Percentiles rank a stretch among this genome's conserved stretches.
Evolutionary conservation across 1,284 basidiomycete species (phyloP).

Genomic region (Tylopilus orsonianus): DNA sequence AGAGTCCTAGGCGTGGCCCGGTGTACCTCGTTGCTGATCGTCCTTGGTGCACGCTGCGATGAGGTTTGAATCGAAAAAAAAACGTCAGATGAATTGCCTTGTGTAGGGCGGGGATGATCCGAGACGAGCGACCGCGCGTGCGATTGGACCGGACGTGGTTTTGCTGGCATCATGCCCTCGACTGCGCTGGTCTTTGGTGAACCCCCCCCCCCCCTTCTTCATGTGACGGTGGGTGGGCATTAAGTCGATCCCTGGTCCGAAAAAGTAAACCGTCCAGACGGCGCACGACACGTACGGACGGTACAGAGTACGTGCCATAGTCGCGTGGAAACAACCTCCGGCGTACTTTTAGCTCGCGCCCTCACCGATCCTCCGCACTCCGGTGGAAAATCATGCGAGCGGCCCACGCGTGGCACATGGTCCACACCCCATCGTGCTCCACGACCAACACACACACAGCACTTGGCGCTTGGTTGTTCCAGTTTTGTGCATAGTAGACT

Average conservation of each 20-base stretch:
- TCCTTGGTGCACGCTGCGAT: neutral
- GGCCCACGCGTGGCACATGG: no score
- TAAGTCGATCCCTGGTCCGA: neutral
- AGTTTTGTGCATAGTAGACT: neutral
- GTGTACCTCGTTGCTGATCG: slow-evolving; percentile 4
- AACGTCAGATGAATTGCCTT: slow-evolving; percentile 6
- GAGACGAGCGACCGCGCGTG: neutral
- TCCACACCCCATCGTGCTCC: neutral
- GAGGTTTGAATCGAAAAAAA: neutral
- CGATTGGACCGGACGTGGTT: slow-evolving; percentile 1
- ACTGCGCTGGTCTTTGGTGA: no score
- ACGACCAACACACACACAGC: neutral
- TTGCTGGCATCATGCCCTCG: no score
- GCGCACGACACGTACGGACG: neutral
- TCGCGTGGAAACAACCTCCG: neutral
- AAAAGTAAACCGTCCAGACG: neutral
- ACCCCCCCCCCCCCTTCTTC: no score
- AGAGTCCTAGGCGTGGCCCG: neutral
- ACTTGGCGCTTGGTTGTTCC: neutral
- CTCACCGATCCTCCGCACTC: neutral
- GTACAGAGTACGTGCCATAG: neutral
- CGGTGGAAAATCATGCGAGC: neutral
- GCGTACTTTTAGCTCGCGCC: no score
- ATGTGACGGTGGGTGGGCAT: neutral
- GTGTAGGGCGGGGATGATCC: neutral